Evolutionary conservation across 1,284 basidiomycete species (phyloP).

Genomic region (Trametes polyzona): DNA sequence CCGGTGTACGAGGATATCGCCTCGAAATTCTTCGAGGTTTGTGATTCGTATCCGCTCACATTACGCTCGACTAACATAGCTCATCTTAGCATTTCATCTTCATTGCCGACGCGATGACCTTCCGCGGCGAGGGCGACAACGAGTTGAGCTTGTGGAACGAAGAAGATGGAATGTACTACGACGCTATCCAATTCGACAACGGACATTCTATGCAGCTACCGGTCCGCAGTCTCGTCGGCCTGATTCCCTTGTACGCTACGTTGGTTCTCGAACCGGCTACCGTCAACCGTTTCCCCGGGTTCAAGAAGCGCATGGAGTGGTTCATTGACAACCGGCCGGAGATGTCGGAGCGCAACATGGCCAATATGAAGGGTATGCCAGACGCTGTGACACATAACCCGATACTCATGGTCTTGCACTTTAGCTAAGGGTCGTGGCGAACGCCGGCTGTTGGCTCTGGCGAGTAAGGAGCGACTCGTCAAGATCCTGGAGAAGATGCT

Average conservation of each 20-base stretch:
- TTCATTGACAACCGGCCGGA: conserved; percentile 93
- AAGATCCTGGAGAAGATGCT: conserved; percentile 95
- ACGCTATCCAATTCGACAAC: conserved; percentile 91
- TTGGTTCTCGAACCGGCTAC: conserved; percentile 90
- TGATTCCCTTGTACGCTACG: conserved; percentile 95
- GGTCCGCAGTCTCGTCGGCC: conserved; percentile 90
- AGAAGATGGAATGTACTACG: conserved; percentile 97
- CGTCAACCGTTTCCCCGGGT: conserved; percentile 92
- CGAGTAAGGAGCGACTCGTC: conserved; percentile 88
- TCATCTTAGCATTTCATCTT: conserved; percentile 84
- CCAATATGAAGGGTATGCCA: conserved; percentile 85
- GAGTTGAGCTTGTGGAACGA: conserved; percentile 93
- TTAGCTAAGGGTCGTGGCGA: conserved; percentile 82
- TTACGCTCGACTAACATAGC: background rate
- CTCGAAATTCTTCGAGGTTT: conserved; percentile 95
- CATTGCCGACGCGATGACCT: conserved; percentile 98
- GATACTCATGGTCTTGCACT: background rate
- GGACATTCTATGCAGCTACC: conserved; percentile 89
- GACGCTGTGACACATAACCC: no score
- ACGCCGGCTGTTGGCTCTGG: conserved; percentile 87
- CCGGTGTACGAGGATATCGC: conserved; percentile 98
- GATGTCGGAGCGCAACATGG: conserved; percentile 89
- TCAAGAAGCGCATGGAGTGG: conserved; percentile 99
- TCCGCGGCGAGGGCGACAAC: conserved; percentile 67
- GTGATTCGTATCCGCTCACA: conserved; percentile 11